Conservation (phyloP, 1,284 basidiomycete genomes). For the Microbotryum scabiosae region DNA sequence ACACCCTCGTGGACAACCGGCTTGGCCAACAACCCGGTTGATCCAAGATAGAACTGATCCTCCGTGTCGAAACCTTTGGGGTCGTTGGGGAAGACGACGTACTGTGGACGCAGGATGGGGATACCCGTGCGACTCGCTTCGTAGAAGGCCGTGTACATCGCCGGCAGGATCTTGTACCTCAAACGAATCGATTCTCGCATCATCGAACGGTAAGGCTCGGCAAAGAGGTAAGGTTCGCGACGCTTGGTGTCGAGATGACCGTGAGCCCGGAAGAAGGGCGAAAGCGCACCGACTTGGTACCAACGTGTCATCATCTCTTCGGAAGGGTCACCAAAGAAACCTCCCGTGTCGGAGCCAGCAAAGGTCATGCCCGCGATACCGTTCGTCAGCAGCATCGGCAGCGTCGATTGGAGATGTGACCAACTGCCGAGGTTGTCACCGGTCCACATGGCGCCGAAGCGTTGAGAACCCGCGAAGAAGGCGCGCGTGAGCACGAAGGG, state of each 20-base stretch:
- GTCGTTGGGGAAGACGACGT: constrained; percentile 83
- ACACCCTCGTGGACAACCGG: constrained; percentile 73
- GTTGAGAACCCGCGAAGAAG: constrained; percentile 92
- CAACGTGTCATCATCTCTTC: constrained; percentile 91
- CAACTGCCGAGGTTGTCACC: constrained; percentile 96
- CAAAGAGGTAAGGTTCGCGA: constrained; percentile 86
- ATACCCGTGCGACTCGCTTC: constrained; percentile 70
- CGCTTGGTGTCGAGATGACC: constrained; percentile 98
- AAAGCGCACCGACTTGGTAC: constrained; percentile 93
- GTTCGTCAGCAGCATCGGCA: constrained; percentile 88
- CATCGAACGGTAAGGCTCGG: constrained; percentile 76
- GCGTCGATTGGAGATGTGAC: constrained; percentile 90
- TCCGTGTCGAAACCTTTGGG: constrained; percentile 75
- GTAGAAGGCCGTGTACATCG: constrained; percentile 95
- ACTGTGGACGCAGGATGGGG: constrained; percentile 82
- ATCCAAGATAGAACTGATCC: constrained; percentile 89
- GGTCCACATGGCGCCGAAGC: constrained; percentile 96
- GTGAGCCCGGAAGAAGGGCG: constrained; percentile 97
- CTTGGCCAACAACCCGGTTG: constrained; percentile 81
- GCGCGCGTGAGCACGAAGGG: constrained; percentile 93
- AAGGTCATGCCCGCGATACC: constrained; percentile 91
- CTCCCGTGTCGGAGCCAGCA: constrained; percentile 88
- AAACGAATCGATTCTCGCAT: constrained; percentile 71
- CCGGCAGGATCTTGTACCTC: constrained; percentile 77
- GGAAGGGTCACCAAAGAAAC: constrained; percentile 95